Percentiles rank a stretch among this genome's conserved stretches.
Conservation (phyloP, 2,329 filamentous ascomycete genomes). For the Penicillium sp. region DNA sequence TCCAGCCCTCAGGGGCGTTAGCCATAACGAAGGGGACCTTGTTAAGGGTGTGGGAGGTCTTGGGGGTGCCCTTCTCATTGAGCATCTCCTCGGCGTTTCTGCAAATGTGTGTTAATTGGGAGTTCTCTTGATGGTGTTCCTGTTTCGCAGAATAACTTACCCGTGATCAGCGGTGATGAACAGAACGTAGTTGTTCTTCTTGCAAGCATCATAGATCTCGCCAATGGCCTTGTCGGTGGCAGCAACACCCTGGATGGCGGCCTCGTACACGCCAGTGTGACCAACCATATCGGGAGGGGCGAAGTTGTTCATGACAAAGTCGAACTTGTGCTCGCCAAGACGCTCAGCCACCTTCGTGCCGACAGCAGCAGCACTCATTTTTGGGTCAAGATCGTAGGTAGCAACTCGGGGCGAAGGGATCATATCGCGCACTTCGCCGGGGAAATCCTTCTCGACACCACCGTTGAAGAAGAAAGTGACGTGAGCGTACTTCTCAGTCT, state of each 20-base stretch:
- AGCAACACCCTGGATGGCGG: constrained; percentile 77
- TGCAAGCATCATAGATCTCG: constrained; percentile 87
- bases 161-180: constrained; percentile 97
- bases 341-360: constrained; percentile 87
- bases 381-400: constrained; percentile 90
- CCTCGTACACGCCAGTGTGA: constrained; percentile 95
- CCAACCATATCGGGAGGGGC: constrained; percentile 99
- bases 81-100: constrained; percentile 98
- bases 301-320: constrained; percentile 99
- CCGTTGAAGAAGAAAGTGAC: constrained; percentile 99
- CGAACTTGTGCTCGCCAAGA: constrained; percentile 78
- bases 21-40: constrained; percentile 98
- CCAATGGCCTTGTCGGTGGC: constrained; percentile 94
- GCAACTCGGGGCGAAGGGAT: constrained; percentile 92
- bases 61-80: constrained; percentile 89
- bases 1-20: constrained; percentile 88
- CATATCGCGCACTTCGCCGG: constrained; percentile 86
- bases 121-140: neutral
- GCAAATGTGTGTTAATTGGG: constrained; percentile 20
- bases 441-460: constrained; percentile 93
- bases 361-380: constrained; percentile 91
- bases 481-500: constrained; percentile 99
- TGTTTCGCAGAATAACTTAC: constrained; percentile 42
- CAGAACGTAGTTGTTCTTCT: constrained; percentile 85
- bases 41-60: constrained; percentile 97